A percentile compares a stretch with the other conserved stretches of the same genome.
These are phyloP conservation scores for Mortierella sp. DNA, from an alignment of 371 early-diverging fungal genomes.

Conservation along the genomic window DNA sequence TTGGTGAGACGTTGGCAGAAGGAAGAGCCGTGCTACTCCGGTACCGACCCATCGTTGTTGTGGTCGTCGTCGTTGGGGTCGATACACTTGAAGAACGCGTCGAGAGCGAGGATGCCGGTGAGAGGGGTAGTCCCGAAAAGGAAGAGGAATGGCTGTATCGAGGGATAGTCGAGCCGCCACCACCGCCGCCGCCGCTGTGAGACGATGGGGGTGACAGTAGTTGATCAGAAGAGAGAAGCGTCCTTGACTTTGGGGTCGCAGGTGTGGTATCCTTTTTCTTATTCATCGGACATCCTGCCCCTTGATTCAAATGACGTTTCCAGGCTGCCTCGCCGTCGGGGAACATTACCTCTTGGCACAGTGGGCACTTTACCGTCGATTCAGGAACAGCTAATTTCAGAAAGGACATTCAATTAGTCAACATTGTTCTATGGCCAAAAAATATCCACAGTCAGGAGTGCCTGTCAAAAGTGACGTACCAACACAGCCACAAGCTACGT, in stretches of 20 bases:
- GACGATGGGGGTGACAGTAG: not conserved
- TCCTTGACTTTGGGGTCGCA: not conserved
- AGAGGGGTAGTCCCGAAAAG: not conserved
- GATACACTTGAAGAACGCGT: not conserved
- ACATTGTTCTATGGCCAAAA: not conserved
- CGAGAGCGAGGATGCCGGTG: not conserved
- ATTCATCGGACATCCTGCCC: conserved; percentile 70
- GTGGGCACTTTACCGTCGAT: conserved; percentile 71
- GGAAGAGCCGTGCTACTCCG: conserved; percentile 1
- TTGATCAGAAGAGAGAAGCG: not conserved
- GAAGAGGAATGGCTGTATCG: not conserved
- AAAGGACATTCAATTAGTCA: not conserved
- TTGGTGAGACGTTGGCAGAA: not conserved
- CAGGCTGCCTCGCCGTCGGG: conserved; percentile 76
- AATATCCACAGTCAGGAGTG: no score
- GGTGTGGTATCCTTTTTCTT: conserved; percentile 26
- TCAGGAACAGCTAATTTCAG: conserved; percentile 18
- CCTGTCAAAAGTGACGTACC: conserved; percentile 38
- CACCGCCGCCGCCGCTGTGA: not conserved
- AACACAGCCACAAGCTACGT: conserved; percentile 66
- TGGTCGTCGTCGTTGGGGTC: not conserved
- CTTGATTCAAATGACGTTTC: conserved; percentile 74
- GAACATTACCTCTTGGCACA: conserved; percentile 70
- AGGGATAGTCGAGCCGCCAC: not conserved
- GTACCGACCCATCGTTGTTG: not conserved